phyloP scores from a whole-genome alignment of 805 yeast genomes.

The Lipomyces yamadae region DNA sequence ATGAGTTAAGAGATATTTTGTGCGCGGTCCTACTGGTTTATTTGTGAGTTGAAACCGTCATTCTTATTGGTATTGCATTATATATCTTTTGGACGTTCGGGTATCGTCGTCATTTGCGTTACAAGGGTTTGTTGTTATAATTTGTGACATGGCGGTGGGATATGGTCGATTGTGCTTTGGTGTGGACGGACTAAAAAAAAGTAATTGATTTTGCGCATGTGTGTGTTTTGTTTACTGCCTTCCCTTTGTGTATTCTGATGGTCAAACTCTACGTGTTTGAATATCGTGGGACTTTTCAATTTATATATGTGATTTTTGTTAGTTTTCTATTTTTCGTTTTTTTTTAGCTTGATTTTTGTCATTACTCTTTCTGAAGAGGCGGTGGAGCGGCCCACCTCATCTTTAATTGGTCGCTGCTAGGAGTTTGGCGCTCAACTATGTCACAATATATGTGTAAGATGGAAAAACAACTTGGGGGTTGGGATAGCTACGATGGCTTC shows the following conservation, averaged over 20 bases:
- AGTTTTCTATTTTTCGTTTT: neutral
- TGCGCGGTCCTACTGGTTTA: neutral
- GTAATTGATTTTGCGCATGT: conserved; percentile 7
- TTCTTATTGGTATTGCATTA: conserved; percentile 1
- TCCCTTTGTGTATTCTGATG: conserved; percentile 9
- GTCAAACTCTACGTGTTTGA: neutral
- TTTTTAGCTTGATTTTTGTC: neutral
- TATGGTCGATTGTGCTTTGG: neutral
- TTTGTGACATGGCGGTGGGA: conserved; percentile 6
- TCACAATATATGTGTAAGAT: conserved; percentile 1
- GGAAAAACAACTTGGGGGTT: neutral
- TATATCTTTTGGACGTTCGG: conserved; percentile 3
- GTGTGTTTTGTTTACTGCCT: neutral
- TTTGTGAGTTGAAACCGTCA: neutral
- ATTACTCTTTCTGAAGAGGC: neutral
- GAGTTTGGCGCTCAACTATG: conserved; percentile 12
- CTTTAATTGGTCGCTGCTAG: neutral
- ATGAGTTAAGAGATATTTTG: conserved; percentile 17
- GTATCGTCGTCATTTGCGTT: neutral
- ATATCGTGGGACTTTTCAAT: conserved; percentile 3
- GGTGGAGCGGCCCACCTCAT: neutral
- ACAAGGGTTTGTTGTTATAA: neutral
- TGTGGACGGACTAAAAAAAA: conserved; percentile 12
- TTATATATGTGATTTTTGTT: conserved; percentile 3
- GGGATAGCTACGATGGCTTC: neutral